These are phyloP conservation scores for Cystobasidium tubakii DNA, from an alignment of 768 basidiomycete species.

Conservation along the genomic window DNA sequence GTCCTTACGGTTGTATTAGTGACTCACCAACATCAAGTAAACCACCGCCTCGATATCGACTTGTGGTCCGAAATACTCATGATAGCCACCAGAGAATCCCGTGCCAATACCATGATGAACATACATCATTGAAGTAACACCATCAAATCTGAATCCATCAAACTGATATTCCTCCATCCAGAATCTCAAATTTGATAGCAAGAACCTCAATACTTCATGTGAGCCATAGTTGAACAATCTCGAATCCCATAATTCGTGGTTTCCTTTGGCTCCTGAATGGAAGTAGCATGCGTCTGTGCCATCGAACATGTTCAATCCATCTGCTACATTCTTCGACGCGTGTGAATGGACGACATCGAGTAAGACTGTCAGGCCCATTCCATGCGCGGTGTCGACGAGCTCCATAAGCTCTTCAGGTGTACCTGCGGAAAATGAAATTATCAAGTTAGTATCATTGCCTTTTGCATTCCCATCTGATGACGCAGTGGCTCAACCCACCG, in stretches of 20 bases:
- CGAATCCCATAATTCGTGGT: constrained; percentile 94
- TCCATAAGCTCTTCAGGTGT: constrained; percentile 92
- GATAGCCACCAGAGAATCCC: constrained; percentile 95
- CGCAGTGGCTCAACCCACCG: constrained; percentile 50
- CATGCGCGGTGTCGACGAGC: constrained; percentile 89
- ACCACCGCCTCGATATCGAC: constrained; percentile 85
- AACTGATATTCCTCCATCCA: constrained; percentile 93
- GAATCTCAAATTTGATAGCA: constrained; percentile 88
- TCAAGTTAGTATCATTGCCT: not conserved
- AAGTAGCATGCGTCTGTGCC: constrained; percentile 97
- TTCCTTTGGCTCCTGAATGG: constrained; percentile 82
- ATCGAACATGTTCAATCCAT: constrained; percentile 91
- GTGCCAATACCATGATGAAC: constrained; percentile 94
- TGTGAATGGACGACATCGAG: constrained; percentile 97
- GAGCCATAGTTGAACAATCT: constrained; percentile 92
- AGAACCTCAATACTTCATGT: constrained; percentile 90
- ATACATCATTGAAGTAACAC: constrained; percentile 99
- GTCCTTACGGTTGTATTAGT: no score
- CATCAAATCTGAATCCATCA: constrained; percentile 97
- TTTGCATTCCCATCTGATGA: no score
- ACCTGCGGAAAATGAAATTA: constrained; percentile 49
- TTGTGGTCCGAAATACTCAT: constrained; percentile 86
- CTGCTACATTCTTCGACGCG: constrained; percentile 93
- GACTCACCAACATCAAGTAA: constrained; percentile 89
- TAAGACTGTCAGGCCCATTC: constrained; percentile 83